phyloP scores from a whole-genome alignment of 1,284 basidiomycete species.

The Flammula alnicola region DNA sequence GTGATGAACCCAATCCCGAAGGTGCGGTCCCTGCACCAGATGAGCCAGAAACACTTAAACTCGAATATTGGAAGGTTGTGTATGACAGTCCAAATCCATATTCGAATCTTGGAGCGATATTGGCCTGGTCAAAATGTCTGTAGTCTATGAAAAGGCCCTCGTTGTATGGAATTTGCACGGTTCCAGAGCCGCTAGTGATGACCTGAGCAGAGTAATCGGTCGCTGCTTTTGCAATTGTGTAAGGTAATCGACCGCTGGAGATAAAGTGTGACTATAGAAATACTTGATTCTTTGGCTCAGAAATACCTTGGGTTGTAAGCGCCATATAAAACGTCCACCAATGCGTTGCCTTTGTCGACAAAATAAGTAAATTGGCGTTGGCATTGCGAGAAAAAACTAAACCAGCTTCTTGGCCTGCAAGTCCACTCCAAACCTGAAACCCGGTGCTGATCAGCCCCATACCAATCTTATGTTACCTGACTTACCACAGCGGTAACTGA shows the following conservation, averaged over 20 bases:
- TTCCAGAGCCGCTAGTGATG: conserved; percentile 33
- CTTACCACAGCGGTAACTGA: conserved; percentile 56
- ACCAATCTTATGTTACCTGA: not conserved
- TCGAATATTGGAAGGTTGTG: conserved; percentile 62
- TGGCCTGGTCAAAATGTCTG: conserved; percentile 60
- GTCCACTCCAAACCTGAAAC: conserved; percentile 53
- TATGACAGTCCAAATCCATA: conserved; percentile 78
- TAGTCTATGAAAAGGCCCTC: conserved; percentile 71
- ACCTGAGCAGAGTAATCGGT: conserved; percentile 60
- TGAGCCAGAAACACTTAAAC: conserved; percentile 46
- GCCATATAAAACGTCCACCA: conserved; percentile 67
- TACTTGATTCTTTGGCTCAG: not conserved
- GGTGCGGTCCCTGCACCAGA: conserved; percentile 42
- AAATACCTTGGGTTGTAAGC: conserved; percentile 64
- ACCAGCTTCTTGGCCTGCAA: conserved; percentile 77
- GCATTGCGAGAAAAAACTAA: conserved; percentile 22
- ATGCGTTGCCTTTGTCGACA: conserved; percentile 49
- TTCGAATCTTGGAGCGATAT: conserved; percentile 63
- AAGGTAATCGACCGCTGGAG: conserved; percentile 57
- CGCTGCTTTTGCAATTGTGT: conserved; percentile 63
- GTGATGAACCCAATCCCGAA: conserved; percentile 48
- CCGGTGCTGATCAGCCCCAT: not conserved
- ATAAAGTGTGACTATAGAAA: not conserved
- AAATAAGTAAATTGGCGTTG: conserved; percentile 30
- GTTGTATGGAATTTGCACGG: conserved; percentile 45